These are phyloP conservation scores for Chaetomium strumarium DNA, from an alignment of 2,329 filamentous ascomycete genomes.

Conservation along the genomic window DNA sequence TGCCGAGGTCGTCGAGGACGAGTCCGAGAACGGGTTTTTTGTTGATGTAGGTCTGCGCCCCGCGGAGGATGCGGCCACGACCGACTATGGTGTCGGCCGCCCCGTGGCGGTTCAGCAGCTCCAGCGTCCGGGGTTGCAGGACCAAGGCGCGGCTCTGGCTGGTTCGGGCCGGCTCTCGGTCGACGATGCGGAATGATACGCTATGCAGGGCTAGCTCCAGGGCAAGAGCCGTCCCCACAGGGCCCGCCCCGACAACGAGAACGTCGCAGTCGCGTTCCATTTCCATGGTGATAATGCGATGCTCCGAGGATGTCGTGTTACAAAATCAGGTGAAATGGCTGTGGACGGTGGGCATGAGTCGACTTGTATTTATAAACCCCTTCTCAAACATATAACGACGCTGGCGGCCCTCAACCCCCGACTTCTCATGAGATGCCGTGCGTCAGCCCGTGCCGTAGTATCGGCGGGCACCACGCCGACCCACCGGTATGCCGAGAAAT, in stretches of 20 bases:
- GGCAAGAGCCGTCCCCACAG: slow-evolving; percentile 39
- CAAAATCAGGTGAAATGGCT: not conserved
- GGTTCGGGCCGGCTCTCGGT: slow-evolving; percentile 30
- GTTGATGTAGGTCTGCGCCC: slow-evolving; percentile 35
- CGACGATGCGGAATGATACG: slow-evolving; percentile 35
- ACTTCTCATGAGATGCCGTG: not conserved
- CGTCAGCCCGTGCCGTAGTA: too few species aligned
- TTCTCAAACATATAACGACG: too few species aligned
- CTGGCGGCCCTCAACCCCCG: not conserved
- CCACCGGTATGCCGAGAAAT: too few species aligned
- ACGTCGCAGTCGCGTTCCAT: slow-evolving; percentile 28
- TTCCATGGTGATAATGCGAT: not conserved
- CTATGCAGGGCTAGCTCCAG: slow-evolving; percentile 33
- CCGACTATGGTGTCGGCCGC: slow-evolving; percentile 32
- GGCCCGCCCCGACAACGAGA: slow-evolving; percentile 41
- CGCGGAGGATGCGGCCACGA: slow-evolving; percentile 33
- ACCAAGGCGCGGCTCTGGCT: slow-evolving; percentile 38
- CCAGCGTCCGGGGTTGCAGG: slow-evolving; percentile 44
- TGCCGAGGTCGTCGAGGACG: slow-evolving; percentile 29
- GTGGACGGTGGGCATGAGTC: not conserved
- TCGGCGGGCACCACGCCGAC: too few species aligned
- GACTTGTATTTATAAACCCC: too few species aligned
- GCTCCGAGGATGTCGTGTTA: not conserved
- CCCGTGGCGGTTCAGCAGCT: slow-evolving; percentile 43
- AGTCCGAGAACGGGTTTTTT: slow-evolving; percentile 29